Evolutionary conservation across 495 filamentous ascomycete species (phyloP).

Genomic region (Sordaria brevicollis): DNA sequence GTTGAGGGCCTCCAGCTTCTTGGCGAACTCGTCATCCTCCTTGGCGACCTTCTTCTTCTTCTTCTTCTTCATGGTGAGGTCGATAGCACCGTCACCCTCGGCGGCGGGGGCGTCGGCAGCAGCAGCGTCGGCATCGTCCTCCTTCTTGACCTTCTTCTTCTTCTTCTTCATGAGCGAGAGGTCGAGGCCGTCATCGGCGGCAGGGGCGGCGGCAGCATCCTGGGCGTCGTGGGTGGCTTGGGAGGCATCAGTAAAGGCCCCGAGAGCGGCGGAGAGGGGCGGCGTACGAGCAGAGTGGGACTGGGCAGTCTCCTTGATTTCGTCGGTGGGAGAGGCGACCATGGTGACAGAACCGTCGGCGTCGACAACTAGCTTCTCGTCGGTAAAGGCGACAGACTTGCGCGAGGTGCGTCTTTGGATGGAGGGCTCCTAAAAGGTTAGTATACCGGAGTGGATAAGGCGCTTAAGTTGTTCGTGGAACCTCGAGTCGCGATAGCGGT

Average conservation of each 20-base stretch:
- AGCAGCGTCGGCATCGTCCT: slow-evolving; percentile 53
- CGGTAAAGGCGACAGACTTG: slow-evolving; percentile 86
- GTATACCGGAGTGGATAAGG: slow-evolving; percentile 3
- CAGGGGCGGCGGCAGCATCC: slow-evolving; percentile 45
- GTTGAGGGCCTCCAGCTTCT: slow-evolving; percentile 56
- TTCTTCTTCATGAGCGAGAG: slow-evolving; percentile 49
- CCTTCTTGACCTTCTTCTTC: slow-evolving; percentile 70
- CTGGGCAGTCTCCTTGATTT: slow-evolving; percentile 58
- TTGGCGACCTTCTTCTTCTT: slow-evolving; percentile 87
- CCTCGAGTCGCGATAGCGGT: background rate
- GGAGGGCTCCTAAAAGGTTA: slow-evolving; percentile 32
- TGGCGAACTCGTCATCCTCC: slow-evolving; percentile 46
- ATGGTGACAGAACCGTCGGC: slow-evolving; percentile 69
- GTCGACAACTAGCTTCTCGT: slow-evolving; percentile 73
- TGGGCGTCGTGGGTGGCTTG: slow-evolving; percentile 46
- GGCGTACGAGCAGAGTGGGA: slow-evolving; percentile 57
- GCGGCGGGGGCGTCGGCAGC: slow-evolving; percentile 28
- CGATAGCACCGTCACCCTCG: slow-evolving; percentile 20
- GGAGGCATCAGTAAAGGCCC: slow-evolving; percentile 37
- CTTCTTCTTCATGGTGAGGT: slow-evolving; percentile 83
- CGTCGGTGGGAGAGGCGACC: slow-evolving; percentile 48
- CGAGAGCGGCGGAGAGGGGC: slow-evolving; percentile 39
- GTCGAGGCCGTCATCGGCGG: slow-evolving; percentile 32
- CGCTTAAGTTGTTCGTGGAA: background rate
- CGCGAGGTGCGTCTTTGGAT: slow-evolving; percentile 47